Base-by-base conservation (phyloP, 768 basidiomycete species). In the Harrya chromipes region DNA sequence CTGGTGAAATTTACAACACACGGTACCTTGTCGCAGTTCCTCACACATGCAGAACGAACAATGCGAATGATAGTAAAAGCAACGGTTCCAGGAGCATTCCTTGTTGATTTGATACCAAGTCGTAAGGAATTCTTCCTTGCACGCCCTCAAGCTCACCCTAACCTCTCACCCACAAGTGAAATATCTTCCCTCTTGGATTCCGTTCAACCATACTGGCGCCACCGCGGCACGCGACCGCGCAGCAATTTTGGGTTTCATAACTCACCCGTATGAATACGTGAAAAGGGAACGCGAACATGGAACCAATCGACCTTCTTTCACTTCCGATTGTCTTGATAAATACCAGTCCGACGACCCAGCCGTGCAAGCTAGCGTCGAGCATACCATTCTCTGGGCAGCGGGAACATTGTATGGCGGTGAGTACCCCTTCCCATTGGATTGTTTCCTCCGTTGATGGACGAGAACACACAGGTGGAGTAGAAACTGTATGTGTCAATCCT, bases 21-120 rank as follows among this genome's bases (percentile, higher is more conserved):
- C 12, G 12, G 1, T 47, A 27, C 41, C 14, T 3, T 38, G 20
- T 24, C 21, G 6, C 26, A 71, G 69, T 70, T 66, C 34, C 60
- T 70, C 37, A 50, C 51, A 2, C 42, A 63, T 20, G 64, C 59
- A 17, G 67, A 70, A 36, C 54, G 49, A 23, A 58, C 60, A 0
- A 60, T 69, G 60, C 40, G 51, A 6, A 51, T 66, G 35, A 41
- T 69, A 21, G 54, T 46, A 14, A 50, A 50, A 27, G 60, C 57
- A 6, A 62, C 54, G 2, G 46, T 59, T 6, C 68, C 66, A 2
- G 69, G 69, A 27, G 57, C 68, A 7, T 70, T 53, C 29, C 45
- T 69, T 2, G 54, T 51, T 17, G 69, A 70, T 46, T 23, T 68
- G 14, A 27, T 69, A 17, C 68, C 69, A 10, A 19, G 38, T 11